phyloP scores from a whole-genome alignment of 176 grass and related monocot genomes.

The Oryza australiensis region DNA sequence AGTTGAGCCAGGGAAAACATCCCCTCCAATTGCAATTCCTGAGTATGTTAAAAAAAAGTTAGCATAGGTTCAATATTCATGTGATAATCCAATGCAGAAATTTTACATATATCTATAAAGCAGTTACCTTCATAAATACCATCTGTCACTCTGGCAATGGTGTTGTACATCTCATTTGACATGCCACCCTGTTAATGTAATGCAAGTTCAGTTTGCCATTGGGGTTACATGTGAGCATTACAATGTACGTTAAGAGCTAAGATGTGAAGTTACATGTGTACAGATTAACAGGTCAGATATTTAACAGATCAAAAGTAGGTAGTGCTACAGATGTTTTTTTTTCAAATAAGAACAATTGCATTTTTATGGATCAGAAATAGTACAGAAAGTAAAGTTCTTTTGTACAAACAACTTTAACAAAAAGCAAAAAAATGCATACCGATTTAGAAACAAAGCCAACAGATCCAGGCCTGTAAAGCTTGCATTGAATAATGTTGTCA shows the following conservation, averaged over 20 bases:
- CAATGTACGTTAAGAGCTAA: background rate
- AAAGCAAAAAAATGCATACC: slow-evolving; percentile 43
- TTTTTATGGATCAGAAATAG: background rate
- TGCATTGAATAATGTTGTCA: slow-evolving; percentile 97
- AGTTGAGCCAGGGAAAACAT: slow-evolving; percentile 98
- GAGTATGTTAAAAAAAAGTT: slow-evolving; percentile 19
- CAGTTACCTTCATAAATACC: slow-evolving; percentile 98
- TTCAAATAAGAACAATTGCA: background rate
- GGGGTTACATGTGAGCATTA: background rate
- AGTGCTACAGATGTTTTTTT: background rate
- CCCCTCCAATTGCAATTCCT: slow-evolving; percentile 99
- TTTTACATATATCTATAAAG: slow-evolving; percentile 9
- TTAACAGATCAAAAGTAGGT: background rate
- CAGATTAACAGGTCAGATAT: slow-evolving; percentile 14
- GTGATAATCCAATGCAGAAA: background rate
- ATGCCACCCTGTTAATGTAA: slow-evolving; percentile 80
- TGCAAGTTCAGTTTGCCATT: slow-evolving; percentile 4
- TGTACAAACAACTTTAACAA: background rate
- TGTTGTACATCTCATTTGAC: slow-evolving; percentile 99
- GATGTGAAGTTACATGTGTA: background rate
- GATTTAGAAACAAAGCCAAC: slow-evolving; percentile 99
- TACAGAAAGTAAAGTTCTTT: slow-evolving; percentile 15
- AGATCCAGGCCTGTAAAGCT: slow-evolving; percentile 98
- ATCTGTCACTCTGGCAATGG: slow-evolving; percentile 95
- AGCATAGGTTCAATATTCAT: slow-evolving; percentile 4